These are phyloP conservation scores for Fusarium sp. DNA, from an alignment of 2,329 filamentous ascomycete species.

Conservation along the genomic window DNA sequence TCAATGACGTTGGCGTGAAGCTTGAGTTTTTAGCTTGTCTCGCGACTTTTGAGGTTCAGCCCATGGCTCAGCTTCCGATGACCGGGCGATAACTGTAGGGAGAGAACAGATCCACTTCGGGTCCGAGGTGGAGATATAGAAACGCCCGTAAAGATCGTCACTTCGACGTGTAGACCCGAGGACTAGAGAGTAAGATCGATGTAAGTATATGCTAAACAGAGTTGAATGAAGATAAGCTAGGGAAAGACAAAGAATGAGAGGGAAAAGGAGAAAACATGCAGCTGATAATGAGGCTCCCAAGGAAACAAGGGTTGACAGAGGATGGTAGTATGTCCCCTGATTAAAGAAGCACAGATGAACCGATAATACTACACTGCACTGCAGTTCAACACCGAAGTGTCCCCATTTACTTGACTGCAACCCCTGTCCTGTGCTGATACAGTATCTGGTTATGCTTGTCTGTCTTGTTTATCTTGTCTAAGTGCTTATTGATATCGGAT, in stretches of 20 bases:
- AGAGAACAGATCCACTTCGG: constrained; percentile 25
- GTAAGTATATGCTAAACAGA: neutral
- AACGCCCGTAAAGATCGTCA: neutral
- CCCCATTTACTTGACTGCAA: constrained; percentile 22
- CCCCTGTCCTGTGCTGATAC: neutral
- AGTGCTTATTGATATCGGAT: constrained; percentile 13
- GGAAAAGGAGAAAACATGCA: neutral
- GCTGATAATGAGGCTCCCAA: constrained; percentile 7
- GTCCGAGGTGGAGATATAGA: constrained; percentile 24
- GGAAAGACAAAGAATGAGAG: neutral
- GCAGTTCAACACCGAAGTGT: constrained; percentile 44
- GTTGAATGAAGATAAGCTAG: neutral
- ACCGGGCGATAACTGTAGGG: constrained; percentile 25
- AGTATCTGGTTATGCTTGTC: neutral
- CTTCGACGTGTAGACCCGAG: constrained; percentile 2
- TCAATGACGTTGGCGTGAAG: constrained; percentile 37
- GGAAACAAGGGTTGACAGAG: constrained; percentile 17
- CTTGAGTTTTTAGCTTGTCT: constrained; percentile 28
- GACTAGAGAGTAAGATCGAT: neutral
- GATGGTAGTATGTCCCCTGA: constrained; percentile 2
- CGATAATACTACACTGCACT: constrained; percentile 8
- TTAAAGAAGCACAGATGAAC: constrained; percentile 24
- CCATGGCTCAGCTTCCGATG: constrained; percentile 38
- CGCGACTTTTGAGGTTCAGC: constrained; percentile 23
- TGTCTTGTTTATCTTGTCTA: neutral